Evolutionary conservation across 2,329 filamentous ascomycete species (phyloP).

Genomic region (Pestalotiopsis fici): DNA sequence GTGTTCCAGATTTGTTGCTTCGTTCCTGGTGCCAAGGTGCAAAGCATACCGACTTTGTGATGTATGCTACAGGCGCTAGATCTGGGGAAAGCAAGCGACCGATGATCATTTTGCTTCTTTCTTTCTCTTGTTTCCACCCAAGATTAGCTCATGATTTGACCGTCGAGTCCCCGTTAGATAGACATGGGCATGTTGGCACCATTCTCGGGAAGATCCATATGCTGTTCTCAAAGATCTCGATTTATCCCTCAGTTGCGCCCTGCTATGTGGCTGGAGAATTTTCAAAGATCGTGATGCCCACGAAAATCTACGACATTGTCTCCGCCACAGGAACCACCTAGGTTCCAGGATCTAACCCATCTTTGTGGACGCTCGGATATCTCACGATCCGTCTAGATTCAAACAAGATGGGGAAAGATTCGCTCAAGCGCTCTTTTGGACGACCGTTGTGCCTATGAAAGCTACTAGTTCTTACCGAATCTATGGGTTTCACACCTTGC

Average conservation of each 20-base stretch:
- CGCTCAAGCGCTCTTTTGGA: background rate
- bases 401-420: background rate
- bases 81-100: background rate
- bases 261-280: background rate
- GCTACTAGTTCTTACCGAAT: conserved; percentile 4
- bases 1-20: background rate
- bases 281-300: background rate
- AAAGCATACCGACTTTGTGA: too few species aligned
- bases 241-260: background rate
- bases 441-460: background rate
- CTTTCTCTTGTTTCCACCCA: background rate
- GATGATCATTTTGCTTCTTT: background rate
- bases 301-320: background rate
- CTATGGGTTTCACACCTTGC: background rate
- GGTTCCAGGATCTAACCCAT: background rate
- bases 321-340: background rate
- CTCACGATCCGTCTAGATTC: background rate
- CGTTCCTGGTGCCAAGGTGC: too few species aligned
- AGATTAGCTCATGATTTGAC: too few species aligned
- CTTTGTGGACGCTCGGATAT: background rate
- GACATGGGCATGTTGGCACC: background rate
- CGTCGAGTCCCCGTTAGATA: background rate
- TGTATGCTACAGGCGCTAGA: background rate
- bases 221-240: background rate
- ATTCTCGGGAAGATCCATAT: background rate